Conservation (phyloP, 805 yeast species). For the Ogataea henricii region DNA sequence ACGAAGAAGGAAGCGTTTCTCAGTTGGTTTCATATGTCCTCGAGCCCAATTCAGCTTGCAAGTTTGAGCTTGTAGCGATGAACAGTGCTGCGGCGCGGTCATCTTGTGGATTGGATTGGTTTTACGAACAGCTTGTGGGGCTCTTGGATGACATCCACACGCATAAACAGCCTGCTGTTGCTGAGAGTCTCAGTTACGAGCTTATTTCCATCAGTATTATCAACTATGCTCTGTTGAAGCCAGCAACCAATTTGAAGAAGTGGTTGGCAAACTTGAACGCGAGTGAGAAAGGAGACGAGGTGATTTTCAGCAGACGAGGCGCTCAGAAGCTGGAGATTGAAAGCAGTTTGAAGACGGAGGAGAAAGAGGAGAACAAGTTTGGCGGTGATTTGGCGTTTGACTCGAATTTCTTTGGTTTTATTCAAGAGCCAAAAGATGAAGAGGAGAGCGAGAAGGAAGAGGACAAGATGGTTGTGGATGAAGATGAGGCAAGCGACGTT, state of each 20-base stretch:
- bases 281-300: constrained; percentile 8
- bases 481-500: constrained; percentile 14
- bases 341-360: constrained; percentile 5
- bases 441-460: constrained; percentile 7
- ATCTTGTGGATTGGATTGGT: constrained; percentile 24
- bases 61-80: constrained; percentile 27
- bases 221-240: constrained; percentile 26
- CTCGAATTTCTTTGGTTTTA: constrained; percentile 33
- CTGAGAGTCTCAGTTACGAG: constrained; percentile 26
- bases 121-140: constrained; percentile 22
- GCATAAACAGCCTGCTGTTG: constrained; percentile 15
- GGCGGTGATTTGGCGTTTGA: constrained; percentile 27
- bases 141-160: constrained; percentile 14
- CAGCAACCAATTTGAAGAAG: constrained; percentile 17
- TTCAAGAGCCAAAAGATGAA: constrained; percentile 31
- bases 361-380: constrained; percentile 13
- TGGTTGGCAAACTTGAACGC: constrained; percentile 29
- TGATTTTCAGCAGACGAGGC: constrained; percentile 26
- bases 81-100: constrained; percentile 18
- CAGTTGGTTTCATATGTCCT: constrained; percentile 15
- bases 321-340: constrained; percentile 6
- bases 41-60: constrained; percentile 12
- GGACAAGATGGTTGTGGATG: constrained; percentile 8
- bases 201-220: constrained; percentile 26
- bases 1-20: not conserved